These are phyloP conservation scores for Fusarium buharicum DNA, from an alignment of 2,329 filamentous ascomycete genomes.

Conservation along the genomic window DNA sequence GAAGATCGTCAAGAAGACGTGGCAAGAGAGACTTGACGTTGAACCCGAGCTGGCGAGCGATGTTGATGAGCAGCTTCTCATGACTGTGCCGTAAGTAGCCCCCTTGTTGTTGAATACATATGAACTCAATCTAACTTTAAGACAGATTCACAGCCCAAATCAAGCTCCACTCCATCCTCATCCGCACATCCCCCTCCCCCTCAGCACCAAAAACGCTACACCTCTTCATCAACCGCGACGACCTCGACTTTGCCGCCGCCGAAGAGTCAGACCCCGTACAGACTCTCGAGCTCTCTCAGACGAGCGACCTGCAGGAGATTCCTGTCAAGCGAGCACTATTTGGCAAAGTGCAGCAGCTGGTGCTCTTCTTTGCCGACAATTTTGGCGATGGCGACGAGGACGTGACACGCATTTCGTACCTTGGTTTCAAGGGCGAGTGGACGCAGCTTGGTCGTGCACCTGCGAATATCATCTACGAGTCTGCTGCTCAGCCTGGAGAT, in stretches of 20 bases:
- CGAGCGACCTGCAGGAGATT: constrained; percentile 85
- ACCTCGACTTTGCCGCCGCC: constrained; percentile 85
- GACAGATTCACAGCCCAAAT: constrained; percentile 89
- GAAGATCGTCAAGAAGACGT: constrained; percentile 87
- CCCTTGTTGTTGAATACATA: too few species aligned
- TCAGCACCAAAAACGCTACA: constrained; percentile 85
- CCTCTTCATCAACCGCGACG: constrained; percentile 85
- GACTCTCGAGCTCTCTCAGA: constrained; percentile 79
- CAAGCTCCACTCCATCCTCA: constrained; percentile 87
- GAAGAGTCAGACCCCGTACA: constrained; percentile 78
- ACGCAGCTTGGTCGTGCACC: constrained; percentile 80
- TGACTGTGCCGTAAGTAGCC: constrained; percentile 81
- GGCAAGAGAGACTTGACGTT: constrained; percentile 78
- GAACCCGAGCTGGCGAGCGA: constrained; percentile 85
- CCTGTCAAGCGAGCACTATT: constrained; percentile 89
- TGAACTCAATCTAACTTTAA: too few species aligned
- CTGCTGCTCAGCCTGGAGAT: constrained; percentile 89
- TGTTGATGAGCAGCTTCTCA: constrained; percentile 91
- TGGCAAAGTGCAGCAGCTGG: constrained; percentile 82
- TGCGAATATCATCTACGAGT: constrained; percentile 89
- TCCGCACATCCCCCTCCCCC: constrained; percentile 78
- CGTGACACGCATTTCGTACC: constrained; percentile 79
- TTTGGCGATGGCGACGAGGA: constrained; percentile 84
- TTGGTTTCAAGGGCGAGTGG: constrained; percentile 95
- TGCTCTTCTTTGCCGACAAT: constrained; percentile 92